phyloP scores from a whole-genome alignment of 2,329 filamentous ascomycete species.

The Colletotrichum siamense region DNA sequence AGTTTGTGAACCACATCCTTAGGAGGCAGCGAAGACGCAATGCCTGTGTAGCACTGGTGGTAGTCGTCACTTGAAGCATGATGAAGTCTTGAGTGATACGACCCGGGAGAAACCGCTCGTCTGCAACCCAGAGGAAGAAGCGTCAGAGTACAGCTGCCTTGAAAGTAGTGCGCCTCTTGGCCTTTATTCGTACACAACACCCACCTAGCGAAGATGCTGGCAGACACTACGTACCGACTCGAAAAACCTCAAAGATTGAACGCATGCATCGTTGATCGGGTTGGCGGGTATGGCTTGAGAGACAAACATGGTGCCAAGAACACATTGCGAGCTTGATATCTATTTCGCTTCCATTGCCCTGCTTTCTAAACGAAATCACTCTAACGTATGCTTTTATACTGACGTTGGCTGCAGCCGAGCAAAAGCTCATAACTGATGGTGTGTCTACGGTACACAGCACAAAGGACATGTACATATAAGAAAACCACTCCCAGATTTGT shows the following conservation, averaged over 20 bases:
- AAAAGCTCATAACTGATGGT: not conserved
- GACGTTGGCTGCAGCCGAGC: not conserved
- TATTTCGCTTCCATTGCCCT: not conserved
- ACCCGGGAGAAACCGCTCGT: rapidly evolving
- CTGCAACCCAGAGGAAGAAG: no score
- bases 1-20: not conserved
- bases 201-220: not conserved
- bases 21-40: not conserved
- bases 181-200: not conserved
- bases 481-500: no score
- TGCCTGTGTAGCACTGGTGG: rapidly evolving
- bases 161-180: not conserved
- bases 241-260: no score
- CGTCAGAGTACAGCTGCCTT: not conserved
- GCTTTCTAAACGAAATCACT: rapidly evolving
- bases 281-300: no score
- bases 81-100: not conserved
- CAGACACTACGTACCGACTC: no score
- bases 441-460: not conserved
- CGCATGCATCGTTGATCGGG: rapidly evolving
- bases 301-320: no score
- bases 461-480: no score
- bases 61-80: not conserved
- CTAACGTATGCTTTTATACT: not conserved
- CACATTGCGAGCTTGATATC: not conserved